Percentiles rank a stretch among this genome's conserved stretches.
Evolutionary conservation across 2,329 filamentous ascomycete species (phyloP).

Genomic region (Colletotrichum sp.): DNA sequence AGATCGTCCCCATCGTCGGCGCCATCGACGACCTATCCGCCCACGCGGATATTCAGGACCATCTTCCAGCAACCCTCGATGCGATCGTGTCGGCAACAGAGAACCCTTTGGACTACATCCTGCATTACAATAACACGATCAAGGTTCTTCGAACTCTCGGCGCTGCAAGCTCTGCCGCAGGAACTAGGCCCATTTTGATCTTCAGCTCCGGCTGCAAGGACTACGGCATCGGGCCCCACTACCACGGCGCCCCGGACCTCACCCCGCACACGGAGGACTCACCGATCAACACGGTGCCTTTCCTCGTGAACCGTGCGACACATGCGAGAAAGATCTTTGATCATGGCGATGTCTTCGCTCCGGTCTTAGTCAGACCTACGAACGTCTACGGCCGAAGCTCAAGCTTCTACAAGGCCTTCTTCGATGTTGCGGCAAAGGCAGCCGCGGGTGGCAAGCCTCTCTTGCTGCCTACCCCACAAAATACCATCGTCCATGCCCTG

Average conservation of each 20-base stretch:
- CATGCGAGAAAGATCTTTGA: slow-evolving; percentile 40
- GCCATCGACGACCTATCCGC: slow-evolving; percentile 35
- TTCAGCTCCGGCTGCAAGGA: slow-evolving; percentile 55
- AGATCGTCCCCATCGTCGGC: slow-evolving; percentile 45
- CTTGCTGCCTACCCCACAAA: slow-evolving; percentile 33
- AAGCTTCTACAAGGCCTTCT: slow-evolving; percentile 46
- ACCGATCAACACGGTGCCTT: slow-evolving; percentile 33
- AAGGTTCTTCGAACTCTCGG: slow-evolving; percentile 37
- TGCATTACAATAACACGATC: slow-evolving; percentile 41
- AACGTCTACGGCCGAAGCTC: slow-evolving; percentile 49
- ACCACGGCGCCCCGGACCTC: slow-evolving; percentile 38
- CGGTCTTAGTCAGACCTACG: slow-evolving; percentile 48
- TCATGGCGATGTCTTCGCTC: slow-evolving; percentile 42
- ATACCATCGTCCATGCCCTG: slow-evolving; percentile 47
- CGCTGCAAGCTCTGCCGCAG: slow-evolving; percentile 31
- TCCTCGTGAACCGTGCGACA: slow-evolving; percentile 33
- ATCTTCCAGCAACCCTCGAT: slow-evolving; percentile 38
- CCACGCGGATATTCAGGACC: slow-evolving; percentile 27
- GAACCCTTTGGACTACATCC: slow-evolving; percentile 39
- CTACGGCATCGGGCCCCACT: slow-evolving; percentile 40
- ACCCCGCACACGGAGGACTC: slow-evolving; percentile 47
- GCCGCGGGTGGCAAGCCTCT: slow-evolving; percentile 22
- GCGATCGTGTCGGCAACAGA: slow-evolving; percentile 48
- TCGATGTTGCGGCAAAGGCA: slow-evolving; percentile 35
- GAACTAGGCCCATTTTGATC: slow-evolving; percentile 44